Base-by-base conservation (phyloP, 176 grass and related monocot species). In the Oryza brachyantha region DNA sequence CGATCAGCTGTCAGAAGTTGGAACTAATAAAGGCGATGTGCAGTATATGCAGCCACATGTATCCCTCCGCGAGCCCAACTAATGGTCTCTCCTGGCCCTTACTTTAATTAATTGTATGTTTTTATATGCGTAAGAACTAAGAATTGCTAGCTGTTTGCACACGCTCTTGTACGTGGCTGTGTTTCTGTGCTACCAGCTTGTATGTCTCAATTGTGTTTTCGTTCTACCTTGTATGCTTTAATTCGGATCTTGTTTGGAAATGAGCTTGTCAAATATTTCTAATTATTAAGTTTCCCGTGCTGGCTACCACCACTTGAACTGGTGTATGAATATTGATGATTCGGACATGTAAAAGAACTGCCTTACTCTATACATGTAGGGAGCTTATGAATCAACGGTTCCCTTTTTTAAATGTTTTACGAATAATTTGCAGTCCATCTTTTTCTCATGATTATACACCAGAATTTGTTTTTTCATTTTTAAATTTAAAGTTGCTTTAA, bases 111-210 rank as follows among this genome's bases (percentile, higher is more conserved):
- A 54, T 64, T n/a, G 14, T 75, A 25, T 1, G 22, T n/a, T 52
- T 2, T 72, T 36, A 41, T 64, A 81, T 88, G 76, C 80, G n/a
- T n/a, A n/a, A n/a, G n/a, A n/a, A n/a, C n/a, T n/a, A 84, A 75
- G 55, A 70, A 57, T 26, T 34, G 31, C 57, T 57, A 65, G 17
- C 32, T 34, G 41, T 3, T 71, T 57, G 52, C 31, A 32, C 52
- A 57, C 14, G 64, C 73, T 67, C 24, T 64, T 41, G 25, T 64
- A 19, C 72, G 25, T 42, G 45, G 26, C n/a, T 80, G 43, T 73
- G 59, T 72, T 29, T 31, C 12, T 66, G 60, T 79, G 60, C 26
- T 34, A 40, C 25, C n/a, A n/a, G n/a, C n/a, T n/a, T n/a, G n/a
- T n/a, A n/a, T n/a, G n/a, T n/a, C n/a, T n/a, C n/a, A n/a, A n/a